These are phyloP conservation scores for Aristolochia contorta DNA, from an alignment of 164 flowering plant genomes.

Conservation along the genomic window DNA sequence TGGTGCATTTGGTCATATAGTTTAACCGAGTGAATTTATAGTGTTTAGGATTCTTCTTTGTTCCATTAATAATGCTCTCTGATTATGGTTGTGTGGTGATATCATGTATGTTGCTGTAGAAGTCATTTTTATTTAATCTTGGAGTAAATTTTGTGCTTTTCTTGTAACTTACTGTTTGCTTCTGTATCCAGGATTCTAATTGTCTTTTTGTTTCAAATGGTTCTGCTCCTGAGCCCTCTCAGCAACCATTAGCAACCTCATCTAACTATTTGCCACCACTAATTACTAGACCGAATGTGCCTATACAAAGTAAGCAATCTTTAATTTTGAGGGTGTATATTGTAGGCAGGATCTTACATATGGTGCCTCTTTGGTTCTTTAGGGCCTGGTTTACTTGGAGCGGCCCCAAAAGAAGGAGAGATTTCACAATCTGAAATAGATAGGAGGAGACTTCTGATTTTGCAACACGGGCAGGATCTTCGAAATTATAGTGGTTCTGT, in stretches of 20 bases:
- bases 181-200: conserved; percentile 15
- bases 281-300: conserved; percentile 23
- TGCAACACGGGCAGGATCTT: conserved; percentile 36
- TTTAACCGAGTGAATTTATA: no score
- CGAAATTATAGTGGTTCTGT: conserved; percentile 23
- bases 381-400: conserved; percentile 67
- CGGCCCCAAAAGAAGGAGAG: conserved; percentile 43
- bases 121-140: no score
- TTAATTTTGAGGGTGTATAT: background rate
- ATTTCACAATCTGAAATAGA: conserved; percentile 28
- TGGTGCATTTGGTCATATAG: background rate
- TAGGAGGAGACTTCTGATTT: conserved; percentile 30
- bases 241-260: conserved; percentile 22
- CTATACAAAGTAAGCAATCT: conserved; percentile 47
- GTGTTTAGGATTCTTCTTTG: no score
- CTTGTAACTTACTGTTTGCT: no score
- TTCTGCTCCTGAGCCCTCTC: conserved; percentile 38
- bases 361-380: conserved; percentile 3
- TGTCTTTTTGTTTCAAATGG: conserved; percentile 14
- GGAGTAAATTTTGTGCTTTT: no score
- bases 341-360: background rate
- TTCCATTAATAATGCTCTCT: no score
- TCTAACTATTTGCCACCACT: conserved; percentile 22
- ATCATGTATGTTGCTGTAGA: no score
- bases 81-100: no score